phyloP scores from a whole-genome alignment of 2,329 filamentous ascomycete species.

The Penicillium oxalicum region DNA sequence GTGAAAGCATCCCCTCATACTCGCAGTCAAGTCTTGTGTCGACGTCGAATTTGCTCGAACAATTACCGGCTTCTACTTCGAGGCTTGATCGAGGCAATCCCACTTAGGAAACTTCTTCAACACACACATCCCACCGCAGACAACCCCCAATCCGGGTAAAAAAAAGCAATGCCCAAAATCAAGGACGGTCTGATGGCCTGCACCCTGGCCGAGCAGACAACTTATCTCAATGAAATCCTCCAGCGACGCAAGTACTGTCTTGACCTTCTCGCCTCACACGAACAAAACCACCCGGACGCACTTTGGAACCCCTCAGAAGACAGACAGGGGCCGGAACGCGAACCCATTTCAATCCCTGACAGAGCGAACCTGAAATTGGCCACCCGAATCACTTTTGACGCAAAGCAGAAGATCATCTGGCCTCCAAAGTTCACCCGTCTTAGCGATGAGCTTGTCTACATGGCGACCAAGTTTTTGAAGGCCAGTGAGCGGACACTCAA shows the following conservation, averaged over 20 bases:
- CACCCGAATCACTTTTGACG: neutral
- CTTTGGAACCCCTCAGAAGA: neutral
- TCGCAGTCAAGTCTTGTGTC: too few species aligned
- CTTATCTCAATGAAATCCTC: neutral
- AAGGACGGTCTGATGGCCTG: neutral
- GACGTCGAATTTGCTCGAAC: too few species aligned
- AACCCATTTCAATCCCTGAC: neutral
- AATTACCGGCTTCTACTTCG: too few species aligned
- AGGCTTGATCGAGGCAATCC: too few species aligned
- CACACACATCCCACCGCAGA: neutral
- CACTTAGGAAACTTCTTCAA: too few species aligned
- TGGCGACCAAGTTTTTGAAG: conserved; percentile 10
- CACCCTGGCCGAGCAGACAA: too few species aligned
- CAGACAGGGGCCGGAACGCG: neutral
- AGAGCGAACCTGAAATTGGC: conserved; percentile 6
- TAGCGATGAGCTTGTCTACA: conserved; percentile 15
- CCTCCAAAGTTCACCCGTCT: conserved; percentile 13
- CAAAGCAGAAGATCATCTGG: conserved; percentile 2
- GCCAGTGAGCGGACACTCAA: neutral
- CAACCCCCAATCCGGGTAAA: neutral
- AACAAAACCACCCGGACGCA: neutral
- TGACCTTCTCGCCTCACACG: neutral
- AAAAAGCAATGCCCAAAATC: neutral
- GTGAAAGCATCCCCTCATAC: too few species aligned
- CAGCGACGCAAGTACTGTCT: neutral